Base-by-base conservation (phyloP, 148 eudicot genomes). In the Salicornia ramosissima region DNA sequence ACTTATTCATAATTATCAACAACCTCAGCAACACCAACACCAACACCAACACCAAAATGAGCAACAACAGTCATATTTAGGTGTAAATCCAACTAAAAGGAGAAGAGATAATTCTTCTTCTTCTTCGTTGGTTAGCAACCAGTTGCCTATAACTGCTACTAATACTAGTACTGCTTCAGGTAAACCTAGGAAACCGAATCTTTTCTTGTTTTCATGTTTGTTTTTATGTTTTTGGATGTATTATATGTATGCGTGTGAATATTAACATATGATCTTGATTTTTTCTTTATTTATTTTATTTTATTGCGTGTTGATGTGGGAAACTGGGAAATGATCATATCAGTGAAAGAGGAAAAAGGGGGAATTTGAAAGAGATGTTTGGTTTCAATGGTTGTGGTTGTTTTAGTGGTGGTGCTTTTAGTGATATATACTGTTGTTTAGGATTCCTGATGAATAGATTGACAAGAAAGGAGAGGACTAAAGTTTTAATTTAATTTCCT, bases 391-490 rank as follows among this genome's bases (percentile, higher is more conserved):
- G n/a, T n/a, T n/a, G n/a, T 21, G 12, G 15, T 26, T 16, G 2
- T 49, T 2, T 29, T 49, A 4, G 24, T 67, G 29, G 24, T 42
- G 57, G 18, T 42, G 54, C 75, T 71, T 72, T 62, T 49, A 28
- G 34, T 52, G 74, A 74, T 74, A n/a, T n/a, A n/a, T n/a, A 78
- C 85, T 78, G 90, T 83, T 75, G 69, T 80, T 76, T 74, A 74
- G 84, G 74, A 78, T 63, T 72, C 70, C 84, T 84, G 84, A 78
- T 81, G 34, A 59, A 47, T 59, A 69, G 74, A 83, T 80, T 72
- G 74, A 80, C 79, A 77, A 51, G 65, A 68, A 71, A 80, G 72
- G 42, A n/a, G 51, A 29, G 47, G 69, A 46, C 2, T 13, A 19
- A 1, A 46, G 2, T 4, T 10, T 24, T 31, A 3, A 26, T 40